Percentiles rank a stretch among this genome's conserved stretches.
Conservation (phyloP, 2,329 filamentous ascomycete genomes). For the Pseudogymnoascus sp. region DNA sequence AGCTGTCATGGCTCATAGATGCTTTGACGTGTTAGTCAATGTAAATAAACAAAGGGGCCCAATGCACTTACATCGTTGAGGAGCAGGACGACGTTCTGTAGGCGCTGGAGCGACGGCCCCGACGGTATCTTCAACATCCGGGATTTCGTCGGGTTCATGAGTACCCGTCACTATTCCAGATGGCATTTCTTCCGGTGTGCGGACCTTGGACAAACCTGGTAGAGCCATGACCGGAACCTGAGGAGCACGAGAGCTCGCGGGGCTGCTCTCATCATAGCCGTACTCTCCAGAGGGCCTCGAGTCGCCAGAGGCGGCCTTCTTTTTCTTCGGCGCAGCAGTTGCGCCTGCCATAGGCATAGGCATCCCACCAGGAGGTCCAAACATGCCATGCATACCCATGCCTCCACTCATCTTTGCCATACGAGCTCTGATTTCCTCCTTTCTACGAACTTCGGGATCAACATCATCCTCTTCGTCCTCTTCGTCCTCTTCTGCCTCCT, state of each 20-base stretch:
- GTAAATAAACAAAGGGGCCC: neutral
- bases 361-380: slow-evolving; percentile 64
- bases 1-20: slow-evolving; percentile 2
- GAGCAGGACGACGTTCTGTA: slow-evolving; percentile 31
- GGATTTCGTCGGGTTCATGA: slow-evolving; percentile 37
- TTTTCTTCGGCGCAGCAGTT: slow-evolving; percentile 51
- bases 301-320: slow-evolving; percentile 30
- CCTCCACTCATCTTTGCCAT: slow-evolving; percentile 99
- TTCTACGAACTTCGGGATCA: slow-evolving; percentile 77
- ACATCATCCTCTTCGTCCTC: slow-evolving; percentile 76
- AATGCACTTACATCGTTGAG: slow-evolving; percentile 26
- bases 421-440: slow-evolving; percentile 80
- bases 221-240: slow-evolving; percentile 58
- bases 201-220: slow-evolving; percentile 59
- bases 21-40: neutral
- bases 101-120: slow-evolving; percentile 41
- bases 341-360: slow-evolving; percentile 47
- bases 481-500: slow-evolving; percentile 48
- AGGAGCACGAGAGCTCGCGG: slow-evolving; percentile 39
- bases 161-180: slow-evolving; percentile 30
- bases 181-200: slow-evolving; percentile 41
- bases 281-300: slow-evolving; percentile 40
- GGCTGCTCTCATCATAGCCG: slow-evolving; percentile 34
- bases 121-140: slow-evolving; percentile 49
- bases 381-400: slow-evolving; percentile 95